Percentiles rank a stretch among this genome's conserved stretches.
Evolutionary conservation across 805 yeast genomes (phyloP).

Genomic region (Cyberlindnera lachancei): DNA sequence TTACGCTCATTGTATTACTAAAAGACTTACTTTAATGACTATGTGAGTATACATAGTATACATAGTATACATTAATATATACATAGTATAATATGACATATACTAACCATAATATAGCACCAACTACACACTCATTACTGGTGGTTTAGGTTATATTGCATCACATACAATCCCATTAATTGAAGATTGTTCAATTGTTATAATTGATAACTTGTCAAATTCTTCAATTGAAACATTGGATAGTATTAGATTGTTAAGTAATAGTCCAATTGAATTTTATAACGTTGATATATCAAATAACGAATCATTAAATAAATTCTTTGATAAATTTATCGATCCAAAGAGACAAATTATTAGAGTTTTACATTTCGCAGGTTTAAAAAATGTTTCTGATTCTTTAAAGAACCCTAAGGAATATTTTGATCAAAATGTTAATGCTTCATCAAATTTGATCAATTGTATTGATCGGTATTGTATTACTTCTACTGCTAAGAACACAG

Average conservation of each 20-base stretch:
- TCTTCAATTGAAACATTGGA: conserved; percentile 55
- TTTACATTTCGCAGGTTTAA: conserved; percentile 75
- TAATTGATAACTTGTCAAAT: conserved; percentile 63
- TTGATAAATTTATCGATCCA: conserved; percentile 6
- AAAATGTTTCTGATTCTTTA: conserved; percentile 77
- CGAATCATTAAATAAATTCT: conserved; percentile 2
- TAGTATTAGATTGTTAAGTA: conserved; percentile 36
- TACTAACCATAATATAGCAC: conserved; percentile 6
- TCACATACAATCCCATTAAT: conserved; percentile 66
- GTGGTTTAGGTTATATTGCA: conserved; percentile 86
- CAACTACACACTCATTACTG: conserved; percentile 44
- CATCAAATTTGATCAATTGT: conserved; percentile 47
- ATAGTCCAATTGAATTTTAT: conserved; percentile 42
- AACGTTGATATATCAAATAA: conserved; percentile 6
- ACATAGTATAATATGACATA: no score
- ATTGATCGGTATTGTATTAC: conserved; percentile 35
- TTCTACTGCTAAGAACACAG: no score
- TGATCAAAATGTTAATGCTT: conserved; percentile 60
- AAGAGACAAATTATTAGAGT: conserved; percentile 6
- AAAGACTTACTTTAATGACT: no score
- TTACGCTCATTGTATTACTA: no score
- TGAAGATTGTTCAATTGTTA: conserved; percentile 58
- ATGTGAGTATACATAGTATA: no score
- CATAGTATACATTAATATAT: no score
- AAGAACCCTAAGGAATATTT: conserved; percentile 61